Percentiles rank a stretch among this genome's conserved stretches.
Evolutionary conservation across 78 protist species (phyloP).

Genomic region (Mantamonas sphyraenae): DNA sequence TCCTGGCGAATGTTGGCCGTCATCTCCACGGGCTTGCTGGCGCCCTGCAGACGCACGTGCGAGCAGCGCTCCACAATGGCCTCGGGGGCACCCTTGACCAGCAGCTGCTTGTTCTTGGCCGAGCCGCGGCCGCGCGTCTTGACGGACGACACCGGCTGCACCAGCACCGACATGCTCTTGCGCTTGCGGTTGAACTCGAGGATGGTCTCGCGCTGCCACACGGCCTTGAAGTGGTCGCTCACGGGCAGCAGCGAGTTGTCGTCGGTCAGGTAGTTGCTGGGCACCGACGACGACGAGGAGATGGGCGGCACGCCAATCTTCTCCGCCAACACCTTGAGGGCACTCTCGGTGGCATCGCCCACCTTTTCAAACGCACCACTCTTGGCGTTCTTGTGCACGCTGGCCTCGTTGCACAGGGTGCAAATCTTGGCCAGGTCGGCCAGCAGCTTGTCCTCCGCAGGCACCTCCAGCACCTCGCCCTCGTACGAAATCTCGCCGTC

Average conservation of each 20-base stretch:
- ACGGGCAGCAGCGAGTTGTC: not conserved
- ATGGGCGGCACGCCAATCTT: constrained; percentile 21
- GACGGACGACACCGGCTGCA: too few species aligned
- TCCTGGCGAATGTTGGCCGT: constrained; percentile 4
- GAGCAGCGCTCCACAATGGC: constrained; percentile 41
- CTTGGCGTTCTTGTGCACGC: not conserved
- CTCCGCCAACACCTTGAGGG: constrained; percentile 47
- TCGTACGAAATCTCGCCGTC: not conserved
- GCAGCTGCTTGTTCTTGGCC: not conserved
- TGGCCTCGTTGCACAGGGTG: constrained; percentile 44
- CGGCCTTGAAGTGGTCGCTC: not conserved
- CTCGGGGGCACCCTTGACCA: constrained; percentile 68
- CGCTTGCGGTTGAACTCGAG: constrained; percentile 64
- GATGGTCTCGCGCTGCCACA: constrained; percentile 1
- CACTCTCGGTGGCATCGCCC: constrained; percentile 57
- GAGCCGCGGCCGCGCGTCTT: not conserved
- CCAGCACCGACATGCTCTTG: constrained; percentile 55
- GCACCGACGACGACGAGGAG: not conserved
- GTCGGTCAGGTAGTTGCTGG: not conserved
- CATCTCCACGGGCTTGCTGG: not conserved
- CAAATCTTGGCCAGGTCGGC: constrained; percentile 6
- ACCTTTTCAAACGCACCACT: constrained; percentile 4
- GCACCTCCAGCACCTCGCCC: not conserved
- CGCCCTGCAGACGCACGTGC: not conserved
- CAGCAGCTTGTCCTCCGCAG: not conserved